Evolutionary conservation across 441 rosid genomes (phyloP), one percentile per base, ranked within the genome.

Genomic region (Capsella rubella): DNA sequence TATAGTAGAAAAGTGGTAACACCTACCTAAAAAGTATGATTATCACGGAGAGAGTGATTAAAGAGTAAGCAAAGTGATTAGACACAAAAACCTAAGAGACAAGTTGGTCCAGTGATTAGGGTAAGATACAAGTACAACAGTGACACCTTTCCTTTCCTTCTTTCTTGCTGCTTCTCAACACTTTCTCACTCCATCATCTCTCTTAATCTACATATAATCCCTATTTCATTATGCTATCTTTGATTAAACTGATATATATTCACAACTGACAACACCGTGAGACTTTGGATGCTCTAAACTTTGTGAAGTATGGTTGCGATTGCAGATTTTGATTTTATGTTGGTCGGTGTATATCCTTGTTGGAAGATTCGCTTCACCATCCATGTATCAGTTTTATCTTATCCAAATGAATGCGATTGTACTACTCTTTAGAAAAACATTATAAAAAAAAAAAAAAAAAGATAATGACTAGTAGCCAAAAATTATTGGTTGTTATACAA

Each of bases 51-150:
- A 63, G 59, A 7, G 77, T 65, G 66, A 55, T 76, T 76, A 76
- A 35, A 76, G 75, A 70, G 49, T 46, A 64, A 70, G 75, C 80
- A 71, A 76, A 76, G 72, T 76, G 72, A 76, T 63, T 76, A 76
- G 72, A 70, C 76, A 64, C 72, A 9, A 40, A 76, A 76, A 8
- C 60, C 67, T 46, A 46, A 69, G 67, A 64, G 75, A 49, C 54
- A 70, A 39, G 80, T 64, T 76, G 80, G 79, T 47, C 71, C 64
- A 43, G 46, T 0, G 57, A 54, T 37, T 55, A 67, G 64, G 62
- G 74, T 52, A 58, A 66, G 72, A 61, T 42, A 49, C 52, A 57
- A 58, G 18, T 73, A 65, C 29, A 45, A 62, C n/a, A 34, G 70
- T 53, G 74, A 75, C 78, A 53, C 42, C 58, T 37, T 69, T 69